Evolutionary conservation across 345 rosid species (phyloP).

Genomic region (Mercurialis annua): DNA sequence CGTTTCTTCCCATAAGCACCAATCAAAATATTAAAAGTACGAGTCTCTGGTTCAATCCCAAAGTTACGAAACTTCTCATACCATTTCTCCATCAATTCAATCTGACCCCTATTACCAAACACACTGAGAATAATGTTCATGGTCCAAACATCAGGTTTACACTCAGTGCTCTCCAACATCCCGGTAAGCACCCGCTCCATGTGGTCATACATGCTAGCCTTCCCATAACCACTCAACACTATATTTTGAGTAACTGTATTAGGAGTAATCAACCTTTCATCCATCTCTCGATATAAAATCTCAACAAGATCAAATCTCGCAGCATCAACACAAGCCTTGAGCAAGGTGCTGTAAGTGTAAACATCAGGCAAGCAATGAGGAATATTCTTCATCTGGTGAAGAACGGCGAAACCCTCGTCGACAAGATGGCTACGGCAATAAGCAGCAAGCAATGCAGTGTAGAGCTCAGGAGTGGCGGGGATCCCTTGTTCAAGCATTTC

Average conservation of each 20-base stretch:
- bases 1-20: constrained; percentile 86
- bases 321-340: constrained; percentile 67
- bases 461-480: constrained; percentile 66
- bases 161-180: constrained; percentile 56
- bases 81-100: constrained; percentile 89
- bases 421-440: constrained; percentile 67
- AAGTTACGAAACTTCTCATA: constrained; percentile 77
- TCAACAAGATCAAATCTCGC: constrained; percentile 60
- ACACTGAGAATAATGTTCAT: constrained; percentile 78
- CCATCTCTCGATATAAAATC: constrained; percentile 59
- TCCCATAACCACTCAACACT: constrained; percentile 86
- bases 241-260: constrained; percentile 83
- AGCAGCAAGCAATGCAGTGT: constrained; percentile 73
- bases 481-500: constrained; percentile 77
- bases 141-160: constrained; percentile 94
- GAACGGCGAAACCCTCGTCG: constrained; percentile 58
- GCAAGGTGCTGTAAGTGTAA: constrained; percentile 69
- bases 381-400: constrained; percentile 58
- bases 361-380: constrained; percentile 83
- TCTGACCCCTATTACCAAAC: constrained; percentile 79
- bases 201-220: constrained; percentile 64
- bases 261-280: constrained; percentile 58
- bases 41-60: constrained; percentile 82
- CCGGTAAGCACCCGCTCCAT: constrained; percentile 79
- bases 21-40: constrained; percentile 77